phyloP scores from a whole-genome alignment of 1,284 basidiomycete genomes.

The Wallemia hederae region DNA sequence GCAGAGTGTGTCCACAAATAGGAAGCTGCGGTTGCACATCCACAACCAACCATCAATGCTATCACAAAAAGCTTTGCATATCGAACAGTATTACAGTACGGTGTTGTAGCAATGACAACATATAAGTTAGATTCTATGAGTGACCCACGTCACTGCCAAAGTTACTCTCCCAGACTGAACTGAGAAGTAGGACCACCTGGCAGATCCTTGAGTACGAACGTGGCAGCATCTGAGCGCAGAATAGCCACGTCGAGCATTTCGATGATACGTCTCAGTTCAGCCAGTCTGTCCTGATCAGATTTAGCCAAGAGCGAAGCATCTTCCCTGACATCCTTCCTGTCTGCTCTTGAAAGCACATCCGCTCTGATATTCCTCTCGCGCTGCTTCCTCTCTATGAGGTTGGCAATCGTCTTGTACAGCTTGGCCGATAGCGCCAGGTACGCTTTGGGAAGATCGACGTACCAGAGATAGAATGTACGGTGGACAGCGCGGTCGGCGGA shows the following conservation, averaged over 20 bases:
- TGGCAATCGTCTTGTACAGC: conserved; percentile 63
- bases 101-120: too few relatives aligned
- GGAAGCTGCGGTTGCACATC: too few relatives aligned
- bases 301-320: conserved; percentile 18
- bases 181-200: conserved; percentile 12
- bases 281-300: conserved; percentile 16
- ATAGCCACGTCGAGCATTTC: conserved; percentile 43
- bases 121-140: not conserved
- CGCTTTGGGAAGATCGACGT: conserved; percentile 53
- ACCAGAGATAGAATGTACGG: conserved; percentile 67
- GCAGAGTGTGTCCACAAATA: too few relatives aligned
- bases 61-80: too few relatives aligned
- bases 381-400: conserved; percentile 38
- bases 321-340: conserved; percentile 46
- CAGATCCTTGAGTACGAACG: conserved; percentile 58
- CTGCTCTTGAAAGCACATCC: conserved; percentile 42
- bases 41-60: too few relatives aligned
- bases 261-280: conserved; percentile 22
- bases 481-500: conserved; percentile 58
- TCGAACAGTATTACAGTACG: too few relatives aligned
- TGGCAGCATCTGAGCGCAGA: conserved; percentile 48
- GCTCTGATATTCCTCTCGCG: conserved; percentile 34
- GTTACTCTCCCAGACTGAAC: not conserved
- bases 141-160: too few relatives aligned
- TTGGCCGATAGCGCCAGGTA: conserved; percentile 41